phyloP scores from a whole-genome alignment of 2,329 filamentous ascomycete genomes.

The Aureobasidium musti region DNA sequence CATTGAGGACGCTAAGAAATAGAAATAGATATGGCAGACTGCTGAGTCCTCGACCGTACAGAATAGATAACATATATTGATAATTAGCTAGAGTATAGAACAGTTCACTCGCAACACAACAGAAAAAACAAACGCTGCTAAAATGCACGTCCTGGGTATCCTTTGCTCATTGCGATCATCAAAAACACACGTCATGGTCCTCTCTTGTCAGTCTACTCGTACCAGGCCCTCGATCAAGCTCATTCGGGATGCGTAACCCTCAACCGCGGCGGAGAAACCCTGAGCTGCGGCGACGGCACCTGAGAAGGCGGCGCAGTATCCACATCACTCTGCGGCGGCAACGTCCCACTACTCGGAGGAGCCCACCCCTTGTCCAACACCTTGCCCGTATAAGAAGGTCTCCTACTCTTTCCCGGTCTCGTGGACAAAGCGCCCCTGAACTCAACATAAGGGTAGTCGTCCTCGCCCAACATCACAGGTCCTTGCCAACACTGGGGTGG shows the following conservation, averaged over 20 bases:
- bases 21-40: neutral
- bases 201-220: neutral
- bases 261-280: neutral
- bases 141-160: neutral
- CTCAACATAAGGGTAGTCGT: constrained; percentile 1
- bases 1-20: constrained; percentile 56
- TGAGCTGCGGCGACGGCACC: constrained; percentile 11
- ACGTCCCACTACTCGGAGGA: neutral
- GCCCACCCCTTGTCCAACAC: constrained; percentile 16
- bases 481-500: constrained; percentile 10
- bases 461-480: neutral
- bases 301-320: constrained; percentile 16
- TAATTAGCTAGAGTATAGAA: constrained; percentile 1
- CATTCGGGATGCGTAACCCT: neutral
- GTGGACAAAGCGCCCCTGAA: neutral
- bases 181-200: neutral
- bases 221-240: neutral
- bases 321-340: constrained; percentile 24
- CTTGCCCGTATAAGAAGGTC: neutral
- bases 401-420: neutral
- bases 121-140: neutral
- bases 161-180: neutral
- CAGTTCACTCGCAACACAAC: neutral
- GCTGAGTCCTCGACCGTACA: neutral
- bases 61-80: neutral